Evolutionary conservation across 352 stramenopile species (phyloP).

Genomic region (Pythium grandisporangium): DNA sequence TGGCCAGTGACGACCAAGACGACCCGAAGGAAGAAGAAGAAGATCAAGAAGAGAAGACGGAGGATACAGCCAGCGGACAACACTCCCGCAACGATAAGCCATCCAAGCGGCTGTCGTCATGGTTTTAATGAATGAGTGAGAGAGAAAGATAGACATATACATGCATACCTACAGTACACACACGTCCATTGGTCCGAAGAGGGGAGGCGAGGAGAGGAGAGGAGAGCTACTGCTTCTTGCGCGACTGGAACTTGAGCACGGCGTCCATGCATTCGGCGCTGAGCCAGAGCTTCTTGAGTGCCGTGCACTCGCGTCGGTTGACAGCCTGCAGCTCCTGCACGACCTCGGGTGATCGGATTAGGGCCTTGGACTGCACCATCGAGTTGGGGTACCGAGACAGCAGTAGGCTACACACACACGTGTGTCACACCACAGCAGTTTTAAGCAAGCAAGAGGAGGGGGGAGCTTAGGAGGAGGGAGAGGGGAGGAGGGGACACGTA

Average conservation of each 20-base stretch:
- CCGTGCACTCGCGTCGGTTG: conserved; percentile 47
- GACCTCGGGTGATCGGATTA: conserved; percentile 34
- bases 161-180: too few relatives aligned
- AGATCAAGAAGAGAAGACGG: neutral
- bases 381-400: conserved; percentile 55
- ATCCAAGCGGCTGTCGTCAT: conserved; percentile 13
- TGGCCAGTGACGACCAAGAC: neutral
- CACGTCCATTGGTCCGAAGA: too few relatives aligned
- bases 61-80: neutral
- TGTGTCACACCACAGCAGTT: neutral
- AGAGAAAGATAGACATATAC: too few relatives aligned
- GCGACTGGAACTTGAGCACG: conserved; percentile 66
- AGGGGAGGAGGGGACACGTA: conserved; percentile 24
- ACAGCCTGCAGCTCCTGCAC: conserved; percentile 45
- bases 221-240: conserved; percentile 41
- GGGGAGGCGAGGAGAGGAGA: too few relatives aligned
- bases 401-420: conserved; percentile 20
- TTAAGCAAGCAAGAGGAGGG: conserved; percentile 1
- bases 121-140: too few relatives aligned
- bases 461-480: too few relatives aligned
- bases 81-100: neutral
- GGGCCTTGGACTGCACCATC: conserved; percentile 50
- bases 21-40: conserved; percentile 1
- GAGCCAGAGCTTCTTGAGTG: conserved; percentile 69
- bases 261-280: conserved; percentile 65